Evolutionary conservation across 768 basidiomycete genomes (phyloP), one percentile per base, ranked within the genome.

Genomic region (Boletus reticuloceps): DNA sequence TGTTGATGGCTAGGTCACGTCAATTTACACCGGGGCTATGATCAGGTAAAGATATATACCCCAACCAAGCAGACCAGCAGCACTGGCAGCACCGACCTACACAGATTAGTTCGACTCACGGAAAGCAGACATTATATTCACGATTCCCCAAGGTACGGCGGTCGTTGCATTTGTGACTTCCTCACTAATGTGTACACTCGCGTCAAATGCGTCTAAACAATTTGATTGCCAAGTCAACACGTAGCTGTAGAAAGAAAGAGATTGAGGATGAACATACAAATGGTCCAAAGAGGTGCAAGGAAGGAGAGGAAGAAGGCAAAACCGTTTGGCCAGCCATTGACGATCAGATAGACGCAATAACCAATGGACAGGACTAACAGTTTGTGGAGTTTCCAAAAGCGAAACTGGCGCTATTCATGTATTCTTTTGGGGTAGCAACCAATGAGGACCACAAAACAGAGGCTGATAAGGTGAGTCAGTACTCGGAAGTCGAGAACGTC

Each of bases 341-440:
- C 76, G 22, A 34, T 67, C 36, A 64, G 41, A n/a, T 29, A 8
- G 8, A 22, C 3, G 20, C 31, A n/a, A 14, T 34, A 54, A 20
- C 5, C 2, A 36, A 38, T 49, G 31, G 31, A 9, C 29, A 48
- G 6, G 37, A 43, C 76, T 31, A 42, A 85, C 85, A 61, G 55
- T 88, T 86, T 40, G 75, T 71, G 50, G 85, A 87, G 47, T 82
- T 76, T 17, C 82, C 79, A 10, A 90, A 74, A 0, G 84, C 87
- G 54, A 79, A 86, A 20, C 76, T 75, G 1, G 85, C 81, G 2
- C 70, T 78, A 65, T 89, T 91, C 59, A 72, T 80, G 48, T 83
- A 77, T 44, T 82, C 79, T n/a, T 69, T 70, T 4, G 86, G 84
- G 6, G 86, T 85, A 5, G 83, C 79, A 20, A 8, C 80, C 86